Conservation (phyloP, 1,284 basidiomycete species). For the Agroathelia rolfsii region DNA sequence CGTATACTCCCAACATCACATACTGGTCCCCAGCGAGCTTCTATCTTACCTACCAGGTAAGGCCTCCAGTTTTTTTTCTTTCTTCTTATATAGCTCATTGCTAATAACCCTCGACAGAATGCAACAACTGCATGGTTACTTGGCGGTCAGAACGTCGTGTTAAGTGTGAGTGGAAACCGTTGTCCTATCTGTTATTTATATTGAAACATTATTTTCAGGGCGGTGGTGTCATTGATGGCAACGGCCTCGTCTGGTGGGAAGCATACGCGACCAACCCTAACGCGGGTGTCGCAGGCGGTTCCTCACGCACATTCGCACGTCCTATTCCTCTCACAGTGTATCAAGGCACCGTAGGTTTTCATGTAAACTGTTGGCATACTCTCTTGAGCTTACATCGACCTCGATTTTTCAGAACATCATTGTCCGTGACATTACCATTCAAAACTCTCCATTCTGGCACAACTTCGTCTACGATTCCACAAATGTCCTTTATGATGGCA, state of each 20-base stretch:
- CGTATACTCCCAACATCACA: slow-evolving; percentile 32
- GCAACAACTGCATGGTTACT: slow-evolving; percentile 39
- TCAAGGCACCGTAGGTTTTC: slow-evolving; percentile 33
- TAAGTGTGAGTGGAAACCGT: no score
- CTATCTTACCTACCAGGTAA: slow-evolving; percentile 32
- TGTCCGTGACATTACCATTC: slow-evolving; percentile 27
- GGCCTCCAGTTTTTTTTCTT: slow-evolving; percentile 10
- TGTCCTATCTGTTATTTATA: no score
- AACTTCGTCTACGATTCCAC: slow-evolving; percentile 20
- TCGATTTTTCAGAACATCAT: no score
- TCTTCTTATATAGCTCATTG: not conserved
- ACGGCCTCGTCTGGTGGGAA: slow-evolving; percentile 24
- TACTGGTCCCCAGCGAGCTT: slow-evolving; percentile 34
- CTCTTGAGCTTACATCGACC: no score
- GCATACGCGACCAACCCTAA: slow-evolving; percentile 17
- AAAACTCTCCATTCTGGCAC: slow-evolving; percentile 25
- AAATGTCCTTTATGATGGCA: slow-evolving; percentile 17
- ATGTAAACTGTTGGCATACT: no score
- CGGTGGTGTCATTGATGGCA: slow-evolving; percentile 25
- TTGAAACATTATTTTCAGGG: slow-evolving; percentile 35
- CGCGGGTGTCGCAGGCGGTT: slow-evolving; percentile 13
- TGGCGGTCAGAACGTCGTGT: slow-evolving; percentile 32
- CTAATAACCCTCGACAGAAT: slow-evolving; percentile 13
- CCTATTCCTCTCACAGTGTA: slow-evolving; percentile 36
- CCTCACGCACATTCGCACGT: slow-evolving; percentile 29